Base-by-base conservation (phyloP, 2,329 filamentous ascomycete genomes). In the Juglanconis juglandina region DNA sequence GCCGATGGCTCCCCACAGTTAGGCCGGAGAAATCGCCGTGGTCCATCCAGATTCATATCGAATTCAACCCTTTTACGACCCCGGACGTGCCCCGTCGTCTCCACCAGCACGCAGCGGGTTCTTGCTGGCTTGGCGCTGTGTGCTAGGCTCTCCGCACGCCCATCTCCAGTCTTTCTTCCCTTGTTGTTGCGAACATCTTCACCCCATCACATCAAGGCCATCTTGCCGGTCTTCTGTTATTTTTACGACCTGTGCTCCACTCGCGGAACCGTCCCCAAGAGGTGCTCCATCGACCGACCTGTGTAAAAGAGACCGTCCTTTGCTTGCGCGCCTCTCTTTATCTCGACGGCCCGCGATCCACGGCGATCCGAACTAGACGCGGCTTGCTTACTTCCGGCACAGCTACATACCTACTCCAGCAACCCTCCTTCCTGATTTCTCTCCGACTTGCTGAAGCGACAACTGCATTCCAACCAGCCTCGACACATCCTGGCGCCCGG, bases 1-100 rank as follows among this genome's bases (percentile, higher is more conserved):
- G 63, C 69, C 67, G 65, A 66, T 53, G 61, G 46, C 68, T 70
- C 79, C 77, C 81, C 81, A 84, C 81, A 81, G 81, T 83, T 82
- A 77, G 73, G 79, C 81, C 81, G 81, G 80, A 75, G 72, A 83
- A 79, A 81, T 72, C 78, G 80, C 81, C 81, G 81, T 75, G 71
- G 73, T 68, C 69, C 70, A 72, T 71, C 68, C 73, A 71, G 72
- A 73, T 73, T 72, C 74, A 68, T 65, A 63, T 56, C 58, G 53
- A 59, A 52, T 51, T 63, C 59, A 59, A 62, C 56, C 50, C 58
- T 62, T 60, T 51, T 58, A 55, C 56, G 52, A 57, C 57, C 59
- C 63, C 56, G 54, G 30, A 46, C 39, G 51, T 53, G 56, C 49
- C 53, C 59, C 47, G 24, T 52, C 56, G 60, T 60, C 63, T 52